Conservation (phyloP, 306 rosid species). For the Rubus parviflorus region DNA sequence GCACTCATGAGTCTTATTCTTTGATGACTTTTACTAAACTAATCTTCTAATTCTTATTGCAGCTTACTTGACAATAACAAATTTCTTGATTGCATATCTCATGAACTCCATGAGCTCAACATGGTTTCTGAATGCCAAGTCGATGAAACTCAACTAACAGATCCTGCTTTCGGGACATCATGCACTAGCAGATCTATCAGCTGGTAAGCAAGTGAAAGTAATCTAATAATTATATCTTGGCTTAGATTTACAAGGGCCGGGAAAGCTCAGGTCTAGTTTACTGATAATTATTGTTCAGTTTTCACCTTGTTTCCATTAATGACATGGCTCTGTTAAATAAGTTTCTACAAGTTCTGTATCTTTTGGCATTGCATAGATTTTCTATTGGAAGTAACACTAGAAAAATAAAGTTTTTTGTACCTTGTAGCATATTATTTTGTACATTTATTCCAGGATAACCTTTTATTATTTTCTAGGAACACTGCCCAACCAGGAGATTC, state of each 20-base stretch:
- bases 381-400: background rate
- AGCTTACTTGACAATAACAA: conserved; percentile 71
- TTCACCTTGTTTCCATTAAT: background rate
- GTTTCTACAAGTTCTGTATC: conserved; percentile 5
- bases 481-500: conserved; percentile 32
- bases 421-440: background rate
- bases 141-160: conserved; percentile 36
- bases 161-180: conserved; percentile 20
- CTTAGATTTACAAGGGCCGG: background rate
- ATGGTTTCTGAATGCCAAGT: conserved; percentile 42
- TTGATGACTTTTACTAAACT: background rate
- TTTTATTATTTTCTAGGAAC: conserved; percentile 44
- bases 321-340: background rate
- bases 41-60: conserved; percentile 19
- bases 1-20: background rate
- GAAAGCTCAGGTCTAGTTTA: background rate
- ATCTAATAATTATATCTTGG: background rate
- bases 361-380: background rate
- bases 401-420: background rate
- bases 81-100: conserved; percentile 38
- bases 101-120: conserved; percentile 40
- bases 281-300: background rate
- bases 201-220: conserved; percentile 37
- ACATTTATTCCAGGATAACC: background rate
- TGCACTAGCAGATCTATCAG: conserved; percentile 22